Evolutionary conservation across 345 rosid genomes (phyloP).

Genomic region (Cochlearia excelsa): DNA sequence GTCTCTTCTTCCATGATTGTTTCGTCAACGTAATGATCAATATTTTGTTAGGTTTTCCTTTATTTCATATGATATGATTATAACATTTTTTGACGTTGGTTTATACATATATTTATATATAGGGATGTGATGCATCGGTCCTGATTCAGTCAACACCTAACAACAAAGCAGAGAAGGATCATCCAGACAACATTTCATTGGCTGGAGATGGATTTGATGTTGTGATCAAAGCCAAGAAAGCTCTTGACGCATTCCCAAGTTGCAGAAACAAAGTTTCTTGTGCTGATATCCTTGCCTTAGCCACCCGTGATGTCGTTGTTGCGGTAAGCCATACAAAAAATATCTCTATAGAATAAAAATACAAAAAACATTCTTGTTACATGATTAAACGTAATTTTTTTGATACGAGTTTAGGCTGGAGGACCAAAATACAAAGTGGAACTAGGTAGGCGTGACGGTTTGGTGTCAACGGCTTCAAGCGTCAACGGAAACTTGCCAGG

Average conservation of each 20-base stretch:
- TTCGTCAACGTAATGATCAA: constrained; percentile 49
- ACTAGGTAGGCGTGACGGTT: constrained; percentile 77
- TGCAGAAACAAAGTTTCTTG: constrained; percentile 76
- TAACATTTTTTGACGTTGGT: background rate
- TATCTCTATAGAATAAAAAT: background rate
- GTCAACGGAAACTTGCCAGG: constrained; percentile 68
- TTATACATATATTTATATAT: background rate
- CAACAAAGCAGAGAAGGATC: constrained; percentile 79
- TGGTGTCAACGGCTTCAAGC: constrained; percentile 52
- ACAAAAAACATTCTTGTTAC: background rate
- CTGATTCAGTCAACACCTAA: constrained; percentile 46
- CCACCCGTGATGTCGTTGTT: constrained; percentile 69
- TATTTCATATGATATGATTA: constrained; percentile 5
- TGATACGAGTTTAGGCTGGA: constrained; percentile 42
- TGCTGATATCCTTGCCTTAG: constrained; percentile 81
- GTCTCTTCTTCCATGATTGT: constrained; percentile 88
- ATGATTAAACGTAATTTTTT: background rate
- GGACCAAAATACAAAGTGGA: constrained; percentile 68
- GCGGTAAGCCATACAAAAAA: constrained; percentile 36
- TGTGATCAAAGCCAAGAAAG: constrained; percentile 74
- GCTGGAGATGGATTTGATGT: constrained; percentile 94
- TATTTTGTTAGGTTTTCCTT: background rate
- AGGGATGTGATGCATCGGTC: constrained; percentile 89
- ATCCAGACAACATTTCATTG: constrained; percentile 71
- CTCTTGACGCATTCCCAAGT: constrained; percentile 45